Percentiles rank a stretch among this genome's conserved stretches.
phyloP scores from a whole-genome alignment of 164 flowering plant species.

The Taxillus chinensis region DNA sequence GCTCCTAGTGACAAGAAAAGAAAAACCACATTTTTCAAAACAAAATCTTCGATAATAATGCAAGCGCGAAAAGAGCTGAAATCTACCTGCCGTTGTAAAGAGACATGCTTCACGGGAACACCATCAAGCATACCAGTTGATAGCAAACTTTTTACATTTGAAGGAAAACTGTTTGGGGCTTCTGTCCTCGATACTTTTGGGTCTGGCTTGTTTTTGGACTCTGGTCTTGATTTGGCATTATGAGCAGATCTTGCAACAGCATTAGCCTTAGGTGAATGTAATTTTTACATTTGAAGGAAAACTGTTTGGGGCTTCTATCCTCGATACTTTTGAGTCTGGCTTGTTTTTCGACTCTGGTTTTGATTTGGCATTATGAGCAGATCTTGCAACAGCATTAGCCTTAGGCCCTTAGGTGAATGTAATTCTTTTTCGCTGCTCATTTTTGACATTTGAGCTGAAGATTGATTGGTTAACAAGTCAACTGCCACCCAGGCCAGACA shows the following conservation, averaged over 20 bases:
- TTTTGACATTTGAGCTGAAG: slow-evolving; percentile 26
- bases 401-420: slow-evolving; percentile 18
- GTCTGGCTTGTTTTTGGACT: slow-evolving; percentile 30
- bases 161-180: slow-evolving; percentile 55
- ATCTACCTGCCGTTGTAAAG: slow-evolving; percentile 53
- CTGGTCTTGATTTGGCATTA: slow-evolving; percentile 14
- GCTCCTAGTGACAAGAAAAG: slow-evolving; percentile 31
- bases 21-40: background rate
- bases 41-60: background rate
- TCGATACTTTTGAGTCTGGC: slow-evolving; percentile 27
- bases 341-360: slow-evolving; percentile 28
- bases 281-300: slow-evolving; percentile 61
- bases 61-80: background rate
- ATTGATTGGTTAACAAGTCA: slow-evolving; percentile 25
- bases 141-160: slow-evolving; percentile 55
- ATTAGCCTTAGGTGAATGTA: no score
- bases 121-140: slow-evolving; percentile 76
- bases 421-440: slow-evolving; percentile 16
- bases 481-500: slow-evolving; percentile 22
- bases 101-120: slow-evolving; percentile 53
- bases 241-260: slow-evolving; percentile 8
- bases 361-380: slow-evolving; percentile 11
- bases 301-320: slow-evolving; percentile 47
- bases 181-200: slow-evolving; percentile 32
- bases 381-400: slow-evolving; percentile 4